Evolutionary conservation across 306 rosid genomes (phyloP).

Genomic region (Aeschynomene evenia): DNA sequence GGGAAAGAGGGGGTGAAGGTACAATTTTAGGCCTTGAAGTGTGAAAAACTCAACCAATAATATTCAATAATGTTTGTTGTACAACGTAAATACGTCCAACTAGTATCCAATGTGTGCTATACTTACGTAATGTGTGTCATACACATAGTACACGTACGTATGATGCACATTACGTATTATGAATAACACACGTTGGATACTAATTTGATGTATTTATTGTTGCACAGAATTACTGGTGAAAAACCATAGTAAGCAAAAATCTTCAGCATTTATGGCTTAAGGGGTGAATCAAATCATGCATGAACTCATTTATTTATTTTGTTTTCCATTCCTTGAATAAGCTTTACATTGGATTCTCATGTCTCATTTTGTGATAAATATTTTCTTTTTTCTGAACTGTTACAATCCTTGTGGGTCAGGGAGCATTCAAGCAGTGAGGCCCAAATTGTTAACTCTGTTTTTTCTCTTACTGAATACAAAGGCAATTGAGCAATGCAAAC

Average conservation of each 20-base stretch:
- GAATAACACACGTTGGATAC: too few relatives aligned
- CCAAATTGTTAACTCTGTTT: constrained; percentile 30
- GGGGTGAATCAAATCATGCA: constrained; percentile 44
- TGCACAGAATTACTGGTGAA: too few relatives aligned
- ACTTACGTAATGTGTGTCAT: too few relatives aligned
- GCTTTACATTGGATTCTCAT: constrained; percentile 71
- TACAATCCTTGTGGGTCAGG: constrained; percentile 74
- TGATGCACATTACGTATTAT: too few relatives aligned
- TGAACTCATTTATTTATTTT: constrained; percentile 70
- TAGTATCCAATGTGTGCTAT: too few relatives aligned
- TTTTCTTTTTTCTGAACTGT: constrained; percentile 41
- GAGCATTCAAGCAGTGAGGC: constrained; percentile 57
- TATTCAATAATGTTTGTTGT: too few relatives aligned
- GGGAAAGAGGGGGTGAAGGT: neutral
- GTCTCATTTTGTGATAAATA: constrained; percentile 50
- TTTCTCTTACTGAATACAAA: constrained; percentile 33
- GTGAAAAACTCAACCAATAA: too few relatives aligned
- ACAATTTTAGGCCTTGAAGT: constrained; percentile 3
- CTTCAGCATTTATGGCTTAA: constrained; percentile 48
- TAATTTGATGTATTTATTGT: too few relatives aligned
- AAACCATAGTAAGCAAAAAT: constrained; percentile 19
- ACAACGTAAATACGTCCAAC: too few relatives aligned
- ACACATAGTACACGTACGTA: too few relatives aligned
- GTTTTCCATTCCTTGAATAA: constrained; percentile 28
- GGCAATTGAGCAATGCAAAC: constrained; percentile 76